phyloP scores from a whole-genome alignment of 1,284 basidiomycete genomes.

The Sporisorium scitamineum region DNA sequence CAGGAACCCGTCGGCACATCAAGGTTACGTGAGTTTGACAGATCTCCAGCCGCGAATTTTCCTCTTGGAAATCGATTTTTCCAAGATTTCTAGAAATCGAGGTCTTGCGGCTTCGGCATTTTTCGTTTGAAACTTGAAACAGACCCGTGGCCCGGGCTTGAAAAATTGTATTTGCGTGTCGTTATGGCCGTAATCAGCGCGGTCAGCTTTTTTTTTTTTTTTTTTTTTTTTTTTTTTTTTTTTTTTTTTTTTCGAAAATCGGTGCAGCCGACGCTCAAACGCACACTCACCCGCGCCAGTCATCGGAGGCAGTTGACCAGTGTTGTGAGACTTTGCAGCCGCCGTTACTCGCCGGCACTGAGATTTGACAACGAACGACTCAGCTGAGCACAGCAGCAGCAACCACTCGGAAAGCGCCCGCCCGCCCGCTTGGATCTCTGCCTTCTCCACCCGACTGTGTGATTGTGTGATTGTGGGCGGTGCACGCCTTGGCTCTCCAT shows the following conservation, averaged over 20 bases:
- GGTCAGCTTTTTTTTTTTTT: conserved; percentile 6
- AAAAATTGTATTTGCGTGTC: background rate
- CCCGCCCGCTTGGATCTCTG: background rate
- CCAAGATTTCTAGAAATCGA: no score
- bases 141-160: conserved; percentile 1
- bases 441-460: conserved; percentile 23
- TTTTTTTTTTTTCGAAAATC: conserved; percentile 6
- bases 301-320: conserved; percentile 1
- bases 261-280: background rate
- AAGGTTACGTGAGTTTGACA: background rate
- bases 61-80: background rate
- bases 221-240: conserved; percentile 7
- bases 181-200: conserved; percentile 3
- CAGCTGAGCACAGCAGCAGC: conserved; percentile 6
- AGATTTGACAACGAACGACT: background rate
- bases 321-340: conserved; percentile 1
- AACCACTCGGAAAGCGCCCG: background rate
- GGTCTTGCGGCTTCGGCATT: background rate
- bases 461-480: background rate
- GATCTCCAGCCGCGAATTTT: no score
- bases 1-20: background rate
- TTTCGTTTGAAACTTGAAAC: conserved; percentile 1
- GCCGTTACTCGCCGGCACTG: background rate
- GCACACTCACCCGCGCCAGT: background rate
- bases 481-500: conserved; percentile 9